Base-by-base conservation (phyloP, 2,329 filamentous ascomycete species). In the Phaeosphaeriaceae sp. region DNA sequence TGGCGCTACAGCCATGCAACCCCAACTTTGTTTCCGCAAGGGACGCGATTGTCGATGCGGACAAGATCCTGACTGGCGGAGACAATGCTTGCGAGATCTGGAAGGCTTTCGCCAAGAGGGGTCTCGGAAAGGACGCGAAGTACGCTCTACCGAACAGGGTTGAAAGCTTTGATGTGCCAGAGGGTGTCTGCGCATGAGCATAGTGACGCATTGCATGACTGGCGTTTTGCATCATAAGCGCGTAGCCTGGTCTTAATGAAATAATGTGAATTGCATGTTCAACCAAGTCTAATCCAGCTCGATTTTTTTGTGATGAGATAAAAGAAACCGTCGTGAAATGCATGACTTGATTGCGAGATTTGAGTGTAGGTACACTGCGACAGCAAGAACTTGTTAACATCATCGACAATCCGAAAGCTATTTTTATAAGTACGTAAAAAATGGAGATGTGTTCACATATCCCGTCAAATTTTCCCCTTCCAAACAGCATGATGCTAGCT, bases 1-100 rank as follows among this genome's bases (percentile, higher is more conserved):
- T 87, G 80, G 78, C 82, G 2, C 75, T 87, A 53, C 85, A 86
- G 77, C 84, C 85, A 17, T 87, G 85, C 76, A 82, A 80, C 65
- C 84, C 85, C 25, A 84, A 78, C 51, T 83, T 87, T 55, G 74
- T 85, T 11, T 79, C 80, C 53, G 83, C 84, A 1, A 78, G 85
- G 25, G 80, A 86, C 54, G 84, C 84, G 19, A 86, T 87, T 61
- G 65, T 87, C 21, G 85, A 86, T 56, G 85, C 85, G 0, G 85
- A 87, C 66, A 72, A 71, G 33, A 79, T 79, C 3, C 75, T 87
- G 9, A 86, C 84, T 1, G 79, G 78, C 1, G 85, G 84, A 2
- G 69, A 66, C 11, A 86, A 87, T 70, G 57, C 66, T 13, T 86
- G 85, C 53, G 78, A 79, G 62, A 73, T 87, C 57, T 87, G 85